A percentile compares a stretch with the other conserved stretches of the same genome.
Conservation (phyloP, 345 rosid species). For the Brassica juncea region DNA sequence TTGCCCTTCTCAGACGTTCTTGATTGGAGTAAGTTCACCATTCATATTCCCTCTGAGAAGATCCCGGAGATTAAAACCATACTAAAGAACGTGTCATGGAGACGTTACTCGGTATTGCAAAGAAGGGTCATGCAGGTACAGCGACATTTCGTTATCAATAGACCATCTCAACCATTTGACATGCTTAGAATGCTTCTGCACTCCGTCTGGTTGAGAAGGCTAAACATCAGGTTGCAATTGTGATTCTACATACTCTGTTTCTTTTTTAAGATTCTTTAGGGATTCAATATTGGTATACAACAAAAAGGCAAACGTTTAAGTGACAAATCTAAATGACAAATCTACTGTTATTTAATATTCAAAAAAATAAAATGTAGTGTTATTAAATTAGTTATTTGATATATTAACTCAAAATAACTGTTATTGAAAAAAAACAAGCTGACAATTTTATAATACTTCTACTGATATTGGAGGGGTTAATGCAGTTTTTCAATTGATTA, state of each 20-base stretch:
- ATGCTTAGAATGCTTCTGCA: constrained; percentile 55
- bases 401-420: too few species aligned
- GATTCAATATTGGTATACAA: constrained; percentile 20
- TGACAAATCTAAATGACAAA: too few species aligned
- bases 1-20: constrained; percentile 56
- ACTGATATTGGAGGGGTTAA: neutral
- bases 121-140: constrained; percentile 43
- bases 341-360: too few species aligned
- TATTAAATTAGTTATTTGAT: neutral
- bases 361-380: too few species aligned
- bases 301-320: neutral
- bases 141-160: constrained; percentile 48
- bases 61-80: constrained; percentile 49
- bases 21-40: constrained; percentile 49
- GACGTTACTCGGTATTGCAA: constrained; percentile 43
- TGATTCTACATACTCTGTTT: constrained; percentile 20
- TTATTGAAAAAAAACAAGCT: neutral
- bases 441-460: neutral
- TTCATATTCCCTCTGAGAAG: constrained; percentile 44
- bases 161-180: constrained; percentile 57
- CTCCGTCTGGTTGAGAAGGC: constrained; percentile 58
- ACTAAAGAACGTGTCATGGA: constrained; percentile 31
- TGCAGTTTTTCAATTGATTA: neutral
- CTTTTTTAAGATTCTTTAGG: neutral
- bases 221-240: constrained; percentile 41